phyloP scores from a whole-genome alignment of 257 asterid species.

The Rhazya stricta region DNA sequence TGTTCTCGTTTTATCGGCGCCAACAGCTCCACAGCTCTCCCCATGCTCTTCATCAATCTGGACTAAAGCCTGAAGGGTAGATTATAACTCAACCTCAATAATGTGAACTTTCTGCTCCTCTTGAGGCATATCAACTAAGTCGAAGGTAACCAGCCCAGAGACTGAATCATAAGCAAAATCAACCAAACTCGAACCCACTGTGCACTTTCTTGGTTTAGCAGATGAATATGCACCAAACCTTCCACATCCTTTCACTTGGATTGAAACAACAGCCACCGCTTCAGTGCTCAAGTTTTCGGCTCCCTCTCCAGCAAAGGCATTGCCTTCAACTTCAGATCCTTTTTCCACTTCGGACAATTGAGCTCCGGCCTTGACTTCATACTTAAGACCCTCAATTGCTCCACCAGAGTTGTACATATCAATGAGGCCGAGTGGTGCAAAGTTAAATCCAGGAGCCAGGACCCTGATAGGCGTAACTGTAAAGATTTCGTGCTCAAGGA shows the following conservation, averaged over 20 bases:
- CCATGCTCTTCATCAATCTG: constrained; percentile 17
- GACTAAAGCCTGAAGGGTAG: not conserved
- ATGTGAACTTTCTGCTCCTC: constrained; percentile 46
- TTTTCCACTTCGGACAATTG: constrained; percentile 24
- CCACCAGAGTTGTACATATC: constrained; percentile 84
- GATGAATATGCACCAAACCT: constrained; percentile 73
- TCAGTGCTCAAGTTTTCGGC: constrained; percentile 31
- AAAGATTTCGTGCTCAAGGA: constrained; percentile 72
- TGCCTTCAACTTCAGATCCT: constrained; percentile 25
- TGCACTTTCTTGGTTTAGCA: constrained; percentile 45
- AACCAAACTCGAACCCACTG: constrained; percentile 29
- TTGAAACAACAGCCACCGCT: constrained; percentile 36
- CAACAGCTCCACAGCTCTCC: not conserved
- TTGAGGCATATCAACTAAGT: constrained; percentile 59
- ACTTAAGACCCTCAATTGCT: constrained; percentile 57
- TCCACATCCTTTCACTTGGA: constrained; percentile 71
- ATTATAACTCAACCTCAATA: constrained; percentile 52
- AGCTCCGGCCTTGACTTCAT: constrained; percentile 37
- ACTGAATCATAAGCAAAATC: constrained; percentile 44
- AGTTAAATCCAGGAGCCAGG: constrained; percentile 39
- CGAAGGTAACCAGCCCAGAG: constrained; percentile 54
- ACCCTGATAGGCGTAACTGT: constrained; percentile 60
- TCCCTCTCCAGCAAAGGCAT: constrained; percentile 16
- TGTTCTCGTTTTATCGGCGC: not conserved
- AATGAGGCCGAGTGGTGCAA: constrained; percentile 73